These are phyloP conservation scores for Meyerozyma elateridarum DNA, from an alignment of 1,139 yeast species.

Conservation along the genomic window DNA sequence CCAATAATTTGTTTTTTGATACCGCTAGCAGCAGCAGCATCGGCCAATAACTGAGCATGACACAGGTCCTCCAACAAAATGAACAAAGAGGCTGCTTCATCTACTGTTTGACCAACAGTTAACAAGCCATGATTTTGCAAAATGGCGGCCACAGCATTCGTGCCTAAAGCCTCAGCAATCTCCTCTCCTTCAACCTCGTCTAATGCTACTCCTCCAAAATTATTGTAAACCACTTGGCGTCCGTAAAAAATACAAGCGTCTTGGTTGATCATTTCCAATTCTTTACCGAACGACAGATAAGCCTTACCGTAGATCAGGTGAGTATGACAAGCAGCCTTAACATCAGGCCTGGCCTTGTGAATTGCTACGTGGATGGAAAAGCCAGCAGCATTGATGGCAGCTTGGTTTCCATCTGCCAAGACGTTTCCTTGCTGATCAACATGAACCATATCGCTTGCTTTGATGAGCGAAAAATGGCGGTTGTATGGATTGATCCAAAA, in stretches of 20 bases:
- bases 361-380: conserved; percentile 75
- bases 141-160: conserved; percentile 55
- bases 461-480: conserved; percentile 63
- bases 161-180: conserved; percentile 64
- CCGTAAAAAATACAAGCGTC: conserved; percentile 69
- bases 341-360: conserved; percentile 75
- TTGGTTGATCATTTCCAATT: conserved; percentile 75
- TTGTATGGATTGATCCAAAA: conserved; percentile 83
- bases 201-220: conserved; percentile 78
- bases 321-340: conserved; percentile 77
- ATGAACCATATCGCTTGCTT: conserved; percentile 71
- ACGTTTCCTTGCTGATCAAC: conserved; percentile 70
- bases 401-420: conserved; percentile 58
- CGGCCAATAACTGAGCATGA: conserved; percentile 66
- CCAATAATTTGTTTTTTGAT: conserved; percentile 33
- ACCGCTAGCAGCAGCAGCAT: conserved; percentile 22
- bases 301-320: conserved; percentile 76
- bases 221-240: conserved; percentile 57
- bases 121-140: conserved; percentile 76
- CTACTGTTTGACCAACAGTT: conserved; percentile 74
- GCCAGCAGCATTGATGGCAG: conserved; percentile 74
- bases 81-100: conserved; percentile 76
- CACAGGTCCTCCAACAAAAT: conserved; percentile 61
- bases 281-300: conserved; percentile 65
- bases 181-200: conserved; percentile 67